phyloP scores from a whole-genome alignment of 1,139 yeast genomes.

The Yamadazyma kanchanaburiensis region DNA sequence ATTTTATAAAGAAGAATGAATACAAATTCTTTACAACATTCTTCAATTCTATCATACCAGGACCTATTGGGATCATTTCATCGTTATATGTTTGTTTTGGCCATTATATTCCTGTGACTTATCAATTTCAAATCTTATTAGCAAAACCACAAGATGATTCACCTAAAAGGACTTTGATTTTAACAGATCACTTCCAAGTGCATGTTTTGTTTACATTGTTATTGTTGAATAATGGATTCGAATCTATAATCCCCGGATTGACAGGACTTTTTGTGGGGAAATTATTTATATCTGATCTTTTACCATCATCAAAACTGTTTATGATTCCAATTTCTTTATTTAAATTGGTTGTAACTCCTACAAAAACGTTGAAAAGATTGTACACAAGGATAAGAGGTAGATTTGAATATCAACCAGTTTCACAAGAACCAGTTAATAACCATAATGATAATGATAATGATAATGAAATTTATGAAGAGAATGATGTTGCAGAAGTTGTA shows the following conservation, averaged over 20 bases:
- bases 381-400: constrained; percentile 3
- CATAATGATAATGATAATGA: constrained; percentile 6
- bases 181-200: constrained; percentile 59
- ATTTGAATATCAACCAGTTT: constrained; percentile 12
- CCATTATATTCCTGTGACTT: constrained; percentile 56
- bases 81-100: constrained; percentile 59
- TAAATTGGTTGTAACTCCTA: constrained; percentile 24
- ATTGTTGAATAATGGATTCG: constrained; percentile 51
- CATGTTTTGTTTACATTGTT: constrained; percentile 52
- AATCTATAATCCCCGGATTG: constrained; percentile 47
- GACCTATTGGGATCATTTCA: constrained; percentile 63
- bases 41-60: constrained; percentile 44
- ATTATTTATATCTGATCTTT: constrained; percentile 48
- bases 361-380: constrained; percentile 3
- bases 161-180: constrained; percentile 13
- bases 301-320: constrained; percentile 61
- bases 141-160: constrained; percentile 9
- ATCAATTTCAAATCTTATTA: constrained; percentile 51
- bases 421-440: not conserved
- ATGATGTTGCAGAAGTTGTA: constrained; percentile 17
- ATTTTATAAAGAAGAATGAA: constrained; percentile 2
- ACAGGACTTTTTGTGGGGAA: constrained; percentile 63
- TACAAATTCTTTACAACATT: constrained; percentile 24
- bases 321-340: constrained; percentile 35
- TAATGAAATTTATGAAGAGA: constrained; percentile 15